These are phyloP conservation scores for Symbiodinium natans DNA, from an alignment of 73 alveolate species.

Conservation along the genomic window DNA sequence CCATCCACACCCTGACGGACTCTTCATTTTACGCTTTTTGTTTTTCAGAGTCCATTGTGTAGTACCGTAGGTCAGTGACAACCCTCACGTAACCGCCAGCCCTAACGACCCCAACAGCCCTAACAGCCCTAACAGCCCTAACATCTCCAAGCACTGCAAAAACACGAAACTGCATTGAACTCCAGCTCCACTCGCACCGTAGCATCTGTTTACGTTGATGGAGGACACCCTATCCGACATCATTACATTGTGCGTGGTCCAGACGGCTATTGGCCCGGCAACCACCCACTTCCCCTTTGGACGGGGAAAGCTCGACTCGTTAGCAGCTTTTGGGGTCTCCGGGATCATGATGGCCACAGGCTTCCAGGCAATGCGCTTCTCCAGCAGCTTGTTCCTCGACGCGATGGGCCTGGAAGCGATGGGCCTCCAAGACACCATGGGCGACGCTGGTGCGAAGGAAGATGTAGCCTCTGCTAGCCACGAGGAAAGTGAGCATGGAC, in stretches of 20 bases:
- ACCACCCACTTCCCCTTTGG: conserved; percentile 47
- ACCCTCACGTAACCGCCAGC: too few relatives aligned
- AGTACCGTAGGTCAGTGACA: too few relatives aligned
- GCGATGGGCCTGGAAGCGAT: conserved; percentile 15
- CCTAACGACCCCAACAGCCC: too few relatives aligned
- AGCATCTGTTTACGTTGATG: too few relatives aligned
- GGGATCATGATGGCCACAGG: conserved; percentile 75
- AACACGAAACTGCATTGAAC: too few relatives aligned
- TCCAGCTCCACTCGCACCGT: too few relatives aligned
- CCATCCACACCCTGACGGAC: conserved; percentile 75
- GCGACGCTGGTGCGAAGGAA: background rate
- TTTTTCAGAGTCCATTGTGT: too few relatives aligned
- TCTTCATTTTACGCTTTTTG: too few relatives aligned
- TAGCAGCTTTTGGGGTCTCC: conserved; percentile 63
- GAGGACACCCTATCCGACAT: conserved; percentile 58
- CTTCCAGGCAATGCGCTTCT: conserved; percentile 33
- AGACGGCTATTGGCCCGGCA: conserved; percentile 25
- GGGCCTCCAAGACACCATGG: background rate
- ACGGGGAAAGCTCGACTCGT: conserved; percentile 56
- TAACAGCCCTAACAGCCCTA: too few relatives aligned
- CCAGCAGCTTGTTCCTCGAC: background rate
- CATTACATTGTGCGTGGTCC: conserved; percentile 65
- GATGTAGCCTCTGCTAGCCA: background rate
- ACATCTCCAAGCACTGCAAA: too few relatives aligned
- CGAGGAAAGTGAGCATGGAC: background rate